Evolutionary conservation across 1,284 basidiomycete genomes (phyloP).

Genomic region (Athelia sp.): DNA sequence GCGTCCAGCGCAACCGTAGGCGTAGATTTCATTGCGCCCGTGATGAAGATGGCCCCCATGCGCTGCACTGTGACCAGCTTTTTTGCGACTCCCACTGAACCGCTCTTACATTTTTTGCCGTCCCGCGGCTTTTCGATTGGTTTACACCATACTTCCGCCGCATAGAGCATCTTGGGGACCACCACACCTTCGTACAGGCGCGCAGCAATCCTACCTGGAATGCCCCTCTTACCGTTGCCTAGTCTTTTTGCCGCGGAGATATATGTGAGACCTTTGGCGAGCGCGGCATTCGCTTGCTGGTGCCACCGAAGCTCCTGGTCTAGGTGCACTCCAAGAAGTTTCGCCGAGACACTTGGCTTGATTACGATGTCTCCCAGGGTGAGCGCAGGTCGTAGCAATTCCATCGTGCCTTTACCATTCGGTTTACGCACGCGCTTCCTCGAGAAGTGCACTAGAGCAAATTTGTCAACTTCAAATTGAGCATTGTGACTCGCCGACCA

Average conservation of each 20-base stretch:
- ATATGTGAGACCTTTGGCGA: conserved; percentile 23
- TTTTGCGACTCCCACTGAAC: conserved; percentile 6
- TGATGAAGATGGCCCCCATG: conserved; percentile 11
- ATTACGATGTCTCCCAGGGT: conserved; percentile 4
- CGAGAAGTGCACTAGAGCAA: conserved; percentile 15
- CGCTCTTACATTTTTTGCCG: background rate
- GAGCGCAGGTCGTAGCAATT: background rate
- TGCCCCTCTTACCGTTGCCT: conserved; percentile 15
- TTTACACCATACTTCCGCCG: conserved; percentile 25
- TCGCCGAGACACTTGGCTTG: conserved; percentile 12
- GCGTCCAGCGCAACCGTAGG: conserved; percentile 14
- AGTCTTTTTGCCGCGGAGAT: conserved; percentile 17
- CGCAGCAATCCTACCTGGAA: conserved; percentile 11
- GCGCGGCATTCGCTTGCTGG: conserved; percentile 21
- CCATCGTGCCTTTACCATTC: background rate
- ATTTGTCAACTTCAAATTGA: conserved; percentile 8
- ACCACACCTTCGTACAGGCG: conserved; percentile 23
- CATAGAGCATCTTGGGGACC: conserved; percentile 29
- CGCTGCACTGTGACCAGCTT: conserved; percentile 11
- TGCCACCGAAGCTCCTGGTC: conserved; percentile 29
- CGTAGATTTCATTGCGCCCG: conserved; percentile 16
- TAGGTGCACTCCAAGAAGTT: conserved; percentile 30
- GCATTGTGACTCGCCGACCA: conserved; percentile 11
- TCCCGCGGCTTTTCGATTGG: conserved; percentile 2
- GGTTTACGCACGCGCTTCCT: conserved; percentile 1